Evolutionary conservation across 2,329 filamentous ascomycete genomes (phyloP).

Genomic region (Sporothrix protearum): DNA sequence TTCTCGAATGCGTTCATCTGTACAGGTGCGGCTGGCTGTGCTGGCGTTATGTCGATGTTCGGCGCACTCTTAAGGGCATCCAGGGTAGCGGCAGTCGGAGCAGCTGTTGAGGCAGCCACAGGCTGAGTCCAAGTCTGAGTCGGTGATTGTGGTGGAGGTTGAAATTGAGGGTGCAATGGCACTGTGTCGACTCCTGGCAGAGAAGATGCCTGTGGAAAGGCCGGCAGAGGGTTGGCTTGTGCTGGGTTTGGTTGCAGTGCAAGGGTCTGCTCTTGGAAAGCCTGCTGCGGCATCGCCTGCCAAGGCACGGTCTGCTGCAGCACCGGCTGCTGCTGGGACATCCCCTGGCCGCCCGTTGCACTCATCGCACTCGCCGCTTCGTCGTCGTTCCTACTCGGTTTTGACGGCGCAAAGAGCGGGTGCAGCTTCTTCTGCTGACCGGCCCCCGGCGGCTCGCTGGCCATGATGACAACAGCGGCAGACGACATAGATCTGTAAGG

Average conservation of each 20-base stretch:
- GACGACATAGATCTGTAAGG: conserved; percentile 41
- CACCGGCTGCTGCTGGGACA: neutral
- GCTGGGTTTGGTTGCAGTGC: neutral
- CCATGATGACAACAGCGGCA: conserved; percentile 45
- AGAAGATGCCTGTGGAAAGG: neutral
- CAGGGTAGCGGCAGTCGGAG: no score
- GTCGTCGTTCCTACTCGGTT: conserved; percentile 25
- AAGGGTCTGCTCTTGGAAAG: neutral
- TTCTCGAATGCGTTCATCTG: conserved; percentile 16
- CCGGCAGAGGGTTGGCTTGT: neutral
- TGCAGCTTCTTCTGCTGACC: conserved; percentile 47
- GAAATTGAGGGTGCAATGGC: neutral
- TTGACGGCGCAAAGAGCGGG: conserved; percentile 49
- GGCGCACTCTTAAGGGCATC: no score
- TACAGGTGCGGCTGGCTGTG: neutral
- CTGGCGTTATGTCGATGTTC: neutral
- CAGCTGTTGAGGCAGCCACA: neutral
- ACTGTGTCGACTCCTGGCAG: neutral
- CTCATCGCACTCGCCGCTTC: neutral
- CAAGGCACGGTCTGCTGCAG: neutral
- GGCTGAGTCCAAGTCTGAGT: no score
- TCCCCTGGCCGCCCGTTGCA: neutral
- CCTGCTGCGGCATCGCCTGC: neutral
- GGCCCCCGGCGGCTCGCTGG: conserved; percentile 37
- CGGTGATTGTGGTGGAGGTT: no score